Percentiles rank a stretch among this genome's conserved stretches.
Evolutionary conservation across 2,329 filamentous ascomycete genomes (phyloP).

Genomic region (Penicillium palitans): DNA sequence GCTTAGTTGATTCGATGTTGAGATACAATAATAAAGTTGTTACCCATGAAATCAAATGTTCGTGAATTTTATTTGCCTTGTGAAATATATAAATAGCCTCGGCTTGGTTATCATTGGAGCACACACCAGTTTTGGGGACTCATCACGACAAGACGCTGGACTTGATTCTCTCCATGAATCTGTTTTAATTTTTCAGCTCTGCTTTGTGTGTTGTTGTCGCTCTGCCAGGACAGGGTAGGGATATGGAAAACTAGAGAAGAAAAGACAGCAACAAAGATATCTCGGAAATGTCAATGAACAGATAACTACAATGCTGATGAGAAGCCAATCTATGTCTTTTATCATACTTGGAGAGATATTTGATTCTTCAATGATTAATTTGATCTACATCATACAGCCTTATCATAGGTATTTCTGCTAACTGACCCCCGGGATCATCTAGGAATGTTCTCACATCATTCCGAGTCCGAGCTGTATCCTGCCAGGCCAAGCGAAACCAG

Average conservation of each 20-base stretch:
- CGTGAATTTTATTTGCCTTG: neutral
- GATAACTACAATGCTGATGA: too few species aligned
- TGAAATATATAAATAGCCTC: neutral
- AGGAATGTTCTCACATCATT: neutral
- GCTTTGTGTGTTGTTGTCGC: too few species aligned
- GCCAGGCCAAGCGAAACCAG: slow-evolving; percentile 3
- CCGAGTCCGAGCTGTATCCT: slow-evolving; percentile 10
- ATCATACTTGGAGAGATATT: neutral
- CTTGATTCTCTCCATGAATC: too few species aligned
- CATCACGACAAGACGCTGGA: too few species aligned
- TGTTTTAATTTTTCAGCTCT: too few species aligned
- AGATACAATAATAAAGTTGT: neutral
- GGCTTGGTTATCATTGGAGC: too few species aligned
- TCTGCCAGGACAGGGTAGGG: too few species aligned
- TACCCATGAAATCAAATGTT: neutral
- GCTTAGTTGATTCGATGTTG: neutral
- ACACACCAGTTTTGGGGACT: too few species aligned
- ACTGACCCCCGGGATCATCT: neutral
- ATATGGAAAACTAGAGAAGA: too few species aligned
- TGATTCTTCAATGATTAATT: neutral
- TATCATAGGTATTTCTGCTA: neutral
- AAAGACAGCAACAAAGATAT: neutral
- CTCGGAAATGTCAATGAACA: neutral
- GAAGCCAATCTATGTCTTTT: neutral
- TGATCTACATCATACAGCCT: neutral